Conservation (phyloP, 2,329 filamentous ascomycete species). For the Bipolaris cookei region DNA sequence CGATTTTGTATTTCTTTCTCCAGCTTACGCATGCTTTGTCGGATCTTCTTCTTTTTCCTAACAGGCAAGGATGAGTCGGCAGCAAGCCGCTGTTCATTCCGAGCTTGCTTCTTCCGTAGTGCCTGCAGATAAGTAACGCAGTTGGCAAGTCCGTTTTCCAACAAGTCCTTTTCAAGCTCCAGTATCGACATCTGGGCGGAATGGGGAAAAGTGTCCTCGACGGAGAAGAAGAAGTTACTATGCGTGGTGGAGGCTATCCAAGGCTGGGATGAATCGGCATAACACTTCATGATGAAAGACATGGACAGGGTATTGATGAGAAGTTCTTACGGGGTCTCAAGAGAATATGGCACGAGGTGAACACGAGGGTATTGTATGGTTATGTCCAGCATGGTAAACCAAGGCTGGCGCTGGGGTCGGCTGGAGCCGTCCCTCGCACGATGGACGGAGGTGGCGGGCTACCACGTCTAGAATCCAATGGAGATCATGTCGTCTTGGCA, state of each 20-base stretch:
- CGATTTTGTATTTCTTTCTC: slow-evolving; percentile 42
- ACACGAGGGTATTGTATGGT: background rate
- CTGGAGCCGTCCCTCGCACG: background rate
- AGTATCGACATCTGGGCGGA: slow-evolving; percentile 20
- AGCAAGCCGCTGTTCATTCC: slow-evolving; percentile 30
- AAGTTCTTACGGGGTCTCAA: background rate
- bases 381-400: background rate
- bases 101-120: slow-evolving; percentile 41
- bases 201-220: background rate
- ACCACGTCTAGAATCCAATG: background rate
- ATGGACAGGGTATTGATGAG: background rate
- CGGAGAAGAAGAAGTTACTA: background rate
- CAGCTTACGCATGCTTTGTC: slow-evolving; percentile 37
- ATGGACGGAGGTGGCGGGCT: background rate
- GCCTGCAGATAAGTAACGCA: slow-evolving; percentile 42
- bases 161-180: slow-evolving; percentile 29
- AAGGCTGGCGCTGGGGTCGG: background rate
- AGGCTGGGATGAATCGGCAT: background rate
- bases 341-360: background rate
- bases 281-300: slow-evolving; percentile 3
- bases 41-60: slow-evolving; percentile 41
- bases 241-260: background rate
- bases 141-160: slow-evolving; percentile 40
- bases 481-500: background rate
- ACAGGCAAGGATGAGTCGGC: slow-evolving; percentile 19